A percentile compares a stretch with the other conserved stretches of the same genome.
These are phyloP conservation scores for Paramecium sonneborni DNA, from an alignment of 73 alveolate species.

Conservation along the genomic window DNA sequence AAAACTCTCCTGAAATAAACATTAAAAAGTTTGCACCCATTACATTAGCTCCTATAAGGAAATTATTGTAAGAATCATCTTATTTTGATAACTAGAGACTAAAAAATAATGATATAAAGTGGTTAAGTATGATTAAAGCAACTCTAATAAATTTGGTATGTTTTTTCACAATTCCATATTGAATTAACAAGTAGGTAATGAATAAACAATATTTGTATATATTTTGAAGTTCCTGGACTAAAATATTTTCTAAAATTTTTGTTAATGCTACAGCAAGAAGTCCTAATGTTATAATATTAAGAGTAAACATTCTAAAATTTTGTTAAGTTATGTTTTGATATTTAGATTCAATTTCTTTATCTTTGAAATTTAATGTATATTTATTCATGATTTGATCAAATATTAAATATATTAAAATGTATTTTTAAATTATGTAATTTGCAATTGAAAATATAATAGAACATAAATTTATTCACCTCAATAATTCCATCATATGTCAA, in stretches of 20 bases:
- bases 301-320: neutral
- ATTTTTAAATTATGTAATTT: neutral
- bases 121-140: neutral
- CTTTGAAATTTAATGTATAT: constrained; percentile 6
- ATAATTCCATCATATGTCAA: neutral
- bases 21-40: neutral
- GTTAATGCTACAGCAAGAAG: neutral
- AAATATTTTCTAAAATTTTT: neutral
- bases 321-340: neutral
- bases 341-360: neutral
- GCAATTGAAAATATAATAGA: neutral
- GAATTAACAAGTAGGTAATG: neutral
- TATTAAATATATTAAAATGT: neutral
- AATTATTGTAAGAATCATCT: neutral
- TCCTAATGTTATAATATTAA: neutral
- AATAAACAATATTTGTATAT: neutral
- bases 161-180: neutral
- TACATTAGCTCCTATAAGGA: neutral
- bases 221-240: neutral
- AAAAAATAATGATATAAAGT: neutral
- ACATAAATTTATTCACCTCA: neutral
- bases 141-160: neutral
- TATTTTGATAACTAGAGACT: neutral
- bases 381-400: neutral
- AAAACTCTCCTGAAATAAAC: neutral